phyloP scores from a whole-genome alignment of 257 asterid genomes.

The Handroanthus guayacan region DNA sequence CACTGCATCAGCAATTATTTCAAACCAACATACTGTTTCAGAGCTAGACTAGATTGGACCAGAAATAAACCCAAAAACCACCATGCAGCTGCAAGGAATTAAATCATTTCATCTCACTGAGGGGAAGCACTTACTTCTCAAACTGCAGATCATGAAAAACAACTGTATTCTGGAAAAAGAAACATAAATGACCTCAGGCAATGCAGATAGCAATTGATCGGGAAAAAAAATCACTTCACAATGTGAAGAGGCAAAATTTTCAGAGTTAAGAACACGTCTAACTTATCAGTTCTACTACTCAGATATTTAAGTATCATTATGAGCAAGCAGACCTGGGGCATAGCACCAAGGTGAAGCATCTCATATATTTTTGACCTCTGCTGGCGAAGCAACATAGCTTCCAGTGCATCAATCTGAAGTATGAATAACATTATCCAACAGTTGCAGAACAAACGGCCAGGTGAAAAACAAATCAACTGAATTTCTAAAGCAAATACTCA shows the following conservation, averaged over 20 bases:
- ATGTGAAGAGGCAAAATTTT: conserved; percentile 30
- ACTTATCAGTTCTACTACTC: conserved; percentile 18
- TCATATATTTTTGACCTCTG: conserved; percentile 68
- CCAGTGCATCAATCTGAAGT: conserved; percentile 72
- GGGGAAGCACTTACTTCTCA: conserved; percentile 60
- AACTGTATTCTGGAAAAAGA: conserved; percentile 58
- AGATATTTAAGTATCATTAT: conserved; percentile 19
- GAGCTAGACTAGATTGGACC: conserved; percentile 28
- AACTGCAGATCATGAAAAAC: conserved; percentile 46
- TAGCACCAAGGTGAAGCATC: conserved; percentile 54
- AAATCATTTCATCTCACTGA: conserved; percentile 19
- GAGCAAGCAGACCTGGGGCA: conserved; percentile 63
- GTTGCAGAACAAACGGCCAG: conserved; percentile 23
- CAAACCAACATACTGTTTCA: conserved; percentile 23
- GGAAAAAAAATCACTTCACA: conserved; percentile 27
- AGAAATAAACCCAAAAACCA: neutral
- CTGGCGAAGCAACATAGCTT: conserved; percentile 59
- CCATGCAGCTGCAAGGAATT: conserved; percentile 36
- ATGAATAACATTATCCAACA: conserved; percentile 30
- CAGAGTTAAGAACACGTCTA: conserved; percentile 15
- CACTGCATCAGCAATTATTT: conserved; percentile 58
- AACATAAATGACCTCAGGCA: conserved; percentile 40
- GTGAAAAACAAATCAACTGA: conserved; percentile 23
- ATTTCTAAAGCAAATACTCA: conserved; percentile 2
- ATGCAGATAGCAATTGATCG: conserved; percentile 36